Base-by-base conservation (phyloP, 2,329 filamentous ascomycete genomes). In the Aspergillus oerlinghausenensis region DNA sequence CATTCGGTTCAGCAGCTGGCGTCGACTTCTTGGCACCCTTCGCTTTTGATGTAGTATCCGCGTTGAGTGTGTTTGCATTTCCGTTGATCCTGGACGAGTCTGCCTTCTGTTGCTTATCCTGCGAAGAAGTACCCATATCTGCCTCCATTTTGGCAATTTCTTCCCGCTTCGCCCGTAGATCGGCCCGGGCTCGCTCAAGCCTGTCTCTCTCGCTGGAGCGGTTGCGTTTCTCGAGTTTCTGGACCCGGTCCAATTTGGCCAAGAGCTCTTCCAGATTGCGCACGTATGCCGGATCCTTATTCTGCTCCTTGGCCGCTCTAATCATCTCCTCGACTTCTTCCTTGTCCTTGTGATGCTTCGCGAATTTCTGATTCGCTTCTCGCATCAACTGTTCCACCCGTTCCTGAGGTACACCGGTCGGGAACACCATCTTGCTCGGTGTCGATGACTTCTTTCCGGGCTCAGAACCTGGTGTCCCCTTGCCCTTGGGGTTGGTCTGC, bases 321-420 rank as follows among this genome's bases (percentile, higher is more conserved):
- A 58, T 54, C 32, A 58, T 63, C 19, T 56, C 48, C 38, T 62
- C 50, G 8, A 51, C 48, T 14, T 57, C 53, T 4, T 54, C 38
- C 21, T 38, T 53, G 19, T 60, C 55, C n/a, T 45, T 51, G 10
- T 62, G 49, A 8, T 56, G 26, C 26, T 55, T 59, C 28, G 56
- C 32, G 1, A 47, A 2, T 47, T 64, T 57, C 49, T 58, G 49
- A n/a, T 54, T 48, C 17, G 59, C 60, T 43, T 66, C 60, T 29
- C 50, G 49, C 29, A 52, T 21, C 19, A 50, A 29, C 26, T 59
- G 45, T 11, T 58, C 50, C 9, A 65, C 47, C 10, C n/a, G 38
- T 19, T 60, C 61, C 23, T 42, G 10, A 4, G 60, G 38, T 5
- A 63, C 43, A 8, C 52, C 52, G n/a, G 55, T n/a, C 21, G 64